Evolutionary conservation across 2,329 filamentous ascomycete species (phyloP), one percentile per base, ranked within the genome.

Genomic region (Phialemoniopsis sp.): DNA sequence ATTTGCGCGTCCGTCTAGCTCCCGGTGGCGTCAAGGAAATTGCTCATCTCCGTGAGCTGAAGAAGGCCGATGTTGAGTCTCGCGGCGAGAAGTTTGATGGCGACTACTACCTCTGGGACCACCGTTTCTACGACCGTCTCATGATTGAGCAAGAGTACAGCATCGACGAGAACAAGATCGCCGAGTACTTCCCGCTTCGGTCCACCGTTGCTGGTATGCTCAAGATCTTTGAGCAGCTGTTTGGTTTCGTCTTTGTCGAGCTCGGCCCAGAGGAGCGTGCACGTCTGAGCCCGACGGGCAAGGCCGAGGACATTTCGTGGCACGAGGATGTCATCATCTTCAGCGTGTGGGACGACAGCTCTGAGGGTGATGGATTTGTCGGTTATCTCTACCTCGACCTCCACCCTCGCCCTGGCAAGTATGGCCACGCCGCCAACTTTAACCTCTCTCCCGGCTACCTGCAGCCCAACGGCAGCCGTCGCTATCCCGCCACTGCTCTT

Each of bases 391-490:
- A 91, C 60, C 76, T 93, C 13, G 87, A 93, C 60, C 72, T 91
- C 15, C 85, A 88, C 60, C 87, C 87, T 2, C 77, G 87, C 29
- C 80, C 81, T 51, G 87, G 88, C 60, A 93, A 93, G 61, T 91
- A 91, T 58, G 82, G 85, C 13, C 87, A 91, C 54, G 87, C 87
- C 6, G 87, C 87, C 53, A 91, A 91, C 68, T 91, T 93, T 68
- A 87, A 82, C 60, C 62, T 93, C 3, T 81, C 88, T 61, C 85
- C 86, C 2, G 85, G 85, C 17, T 89, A 77, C 62, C 64, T 80
- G 40, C 68, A 74, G 41, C 68, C 76, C 38, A 78, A 89, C 44
- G 86, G 85, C 45, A 82, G 78, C 29, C 76, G 85, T 39, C 74
- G 80, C 41, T 90, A 89, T 58, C 86, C 87, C 6, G 83, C 83